Evolutionary conservation across 2,329 filamentous ascomycete species (phyloP).

Genomic region (Xylariaceae sp.): DNA sequence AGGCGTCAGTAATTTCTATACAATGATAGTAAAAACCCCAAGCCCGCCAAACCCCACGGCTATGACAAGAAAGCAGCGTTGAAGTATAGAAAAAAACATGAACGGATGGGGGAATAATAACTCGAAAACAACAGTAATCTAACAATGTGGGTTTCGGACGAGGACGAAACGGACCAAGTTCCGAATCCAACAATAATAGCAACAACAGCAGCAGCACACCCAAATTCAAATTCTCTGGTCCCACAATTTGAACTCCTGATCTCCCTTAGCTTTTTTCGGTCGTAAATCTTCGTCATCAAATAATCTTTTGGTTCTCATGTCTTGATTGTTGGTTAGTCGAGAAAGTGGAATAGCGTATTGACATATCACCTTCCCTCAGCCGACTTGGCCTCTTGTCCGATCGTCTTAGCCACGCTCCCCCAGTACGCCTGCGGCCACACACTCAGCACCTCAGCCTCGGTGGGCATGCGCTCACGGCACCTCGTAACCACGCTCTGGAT

Average conservation of each 20-base stretch:
- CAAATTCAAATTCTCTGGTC: background rate
- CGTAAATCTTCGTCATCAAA: slow-evolving; percentile 22
- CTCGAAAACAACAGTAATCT: background rate
- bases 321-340: background rate
- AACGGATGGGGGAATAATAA: slow-evolving; percentile 1
- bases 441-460: slow-evolving; percentile 61
- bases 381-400: slow-evolving; percentile 41
- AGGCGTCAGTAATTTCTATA: no score
- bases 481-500: slow-evolving; percentile 67
- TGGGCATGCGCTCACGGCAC: slow-evolving; percentile 64
- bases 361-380: slow-evolving; percentile 7
- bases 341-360: background rate
- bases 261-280: slow-evolving; percentile 16
- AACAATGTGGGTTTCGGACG: slow-evolving; percentile 20
- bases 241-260: slow-evolving; percentile 7
- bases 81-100: background rate
- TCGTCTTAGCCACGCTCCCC: slow-evolving; percentile 62
- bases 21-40: slow-evolving; percentile 6
- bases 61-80: slow-evolving; percentile 2
- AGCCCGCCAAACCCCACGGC: background rate
- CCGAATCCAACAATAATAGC: slow-evolving; percentile 14
- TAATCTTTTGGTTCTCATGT: slow-evolving; percentile 2
- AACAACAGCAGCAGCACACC: slow-evolving; percentile 3
- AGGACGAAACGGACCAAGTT: no score
- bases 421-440: slow-evolving; percentile 69